Base-by-base conservation (phyloP, 108 stramenopile species). In the Nitzschia palea region DNA sequence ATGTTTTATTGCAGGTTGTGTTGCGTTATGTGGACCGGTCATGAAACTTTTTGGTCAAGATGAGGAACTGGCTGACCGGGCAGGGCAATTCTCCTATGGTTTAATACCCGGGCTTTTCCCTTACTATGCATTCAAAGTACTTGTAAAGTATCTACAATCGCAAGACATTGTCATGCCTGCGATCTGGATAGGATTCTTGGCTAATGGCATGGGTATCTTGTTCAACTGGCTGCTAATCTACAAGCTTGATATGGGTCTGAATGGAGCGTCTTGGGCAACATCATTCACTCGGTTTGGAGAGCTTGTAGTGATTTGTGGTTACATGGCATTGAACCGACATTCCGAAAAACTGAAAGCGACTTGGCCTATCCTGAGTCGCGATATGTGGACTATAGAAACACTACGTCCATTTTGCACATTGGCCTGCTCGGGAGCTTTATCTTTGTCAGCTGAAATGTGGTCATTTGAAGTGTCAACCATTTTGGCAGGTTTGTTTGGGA, bases 191-290 rank as follows among this genome's bases (percentile, higher is more conserved):
- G 79, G 79, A 1, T 4, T 80, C 5, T 25, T 74, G 17, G 79
- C 79, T 10, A 80, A 80, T 69, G 74, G 40, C 18, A n/a, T 75
- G 28, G 76, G 76, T 52, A 59, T 47, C 9, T 44, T 80, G 20
- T 75, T 80, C 53, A 80, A 80, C 47, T 80, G 79, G 79, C 34
- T 45, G 3, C 15, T 80, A 34, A 80, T 80, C 35, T 80, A 67
- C 45, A 32, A 22, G 3, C 31, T 34, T 4, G 74, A 43, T 1
- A 47, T 51, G 74, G 79, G 79, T 4, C 42, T 80, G 10, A 33
- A 33, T 22, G 79, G 79, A 1, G 79, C 79, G 40, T 69, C 79
- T 14, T 80, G 79, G 79, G 79, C 79, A 14, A 80, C 79, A 10
- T 65, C 74, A 10, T 52, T 80, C 47, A 80, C 79, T 20, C 44